Conservation (phyloP, 1,284 basidiomycete species). For the Moesziomyces antarcticus region DNA sequence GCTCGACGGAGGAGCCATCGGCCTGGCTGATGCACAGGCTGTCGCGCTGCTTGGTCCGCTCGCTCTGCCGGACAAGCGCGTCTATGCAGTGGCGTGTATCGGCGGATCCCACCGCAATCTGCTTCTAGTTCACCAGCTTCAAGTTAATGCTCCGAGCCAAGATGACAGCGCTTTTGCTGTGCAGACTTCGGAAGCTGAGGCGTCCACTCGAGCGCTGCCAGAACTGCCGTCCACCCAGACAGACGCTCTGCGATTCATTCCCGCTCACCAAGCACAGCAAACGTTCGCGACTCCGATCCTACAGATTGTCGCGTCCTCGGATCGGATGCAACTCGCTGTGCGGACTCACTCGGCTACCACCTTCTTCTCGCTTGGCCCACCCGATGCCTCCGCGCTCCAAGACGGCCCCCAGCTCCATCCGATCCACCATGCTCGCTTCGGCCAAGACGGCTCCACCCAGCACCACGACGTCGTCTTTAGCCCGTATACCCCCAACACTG, state of each 20-base stretch:
- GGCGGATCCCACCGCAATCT: conserved; percentile 29
- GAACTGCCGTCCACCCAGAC: conserved; percentile 1
- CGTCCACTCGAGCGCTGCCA: too few species aligned
- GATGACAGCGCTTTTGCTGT: background rate
- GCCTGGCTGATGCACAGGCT: conserved; percentile 28
- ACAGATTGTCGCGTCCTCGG: conserved; percentile 18
- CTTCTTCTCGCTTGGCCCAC: conserved; percentile 10
- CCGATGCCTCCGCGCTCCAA: background rate
- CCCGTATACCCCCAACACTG: background rate
- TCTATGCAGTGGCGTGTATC: conserved; percentile 18
- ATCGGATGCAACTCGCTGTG: conserved; percentile 9
- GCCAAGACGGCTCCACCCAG: conserved; percentile 7
- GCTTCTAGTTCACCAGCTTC: conserved; percentile 35
- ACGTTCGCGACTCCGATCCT: conserved; percentile 24
- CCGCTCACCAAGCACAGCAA: conserved; percentile 14
- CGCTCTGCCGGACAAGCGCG: background rate
- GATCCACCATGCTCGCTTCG: conserved; percentile 7
- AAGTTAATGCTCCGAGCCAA: background rate
- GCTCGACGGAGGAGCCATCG: conserved; percentile 16
- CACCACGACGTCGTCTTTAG: conserved; percentile 32
- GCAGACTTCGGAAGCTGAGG: too few species aligned
- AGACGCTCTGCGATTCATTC: conserved; percentile 17
- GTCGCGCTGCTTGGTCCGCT: conserved; percentile 34
- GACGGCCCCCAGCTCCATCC: conserved; percentile 7
- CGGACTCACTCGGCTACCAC: conserved; percentile 22